Base-by-base conservation (phyloP, 2,329 filamentous ascomycete genomes). In the Fusarium praegraminearum region DNA sequence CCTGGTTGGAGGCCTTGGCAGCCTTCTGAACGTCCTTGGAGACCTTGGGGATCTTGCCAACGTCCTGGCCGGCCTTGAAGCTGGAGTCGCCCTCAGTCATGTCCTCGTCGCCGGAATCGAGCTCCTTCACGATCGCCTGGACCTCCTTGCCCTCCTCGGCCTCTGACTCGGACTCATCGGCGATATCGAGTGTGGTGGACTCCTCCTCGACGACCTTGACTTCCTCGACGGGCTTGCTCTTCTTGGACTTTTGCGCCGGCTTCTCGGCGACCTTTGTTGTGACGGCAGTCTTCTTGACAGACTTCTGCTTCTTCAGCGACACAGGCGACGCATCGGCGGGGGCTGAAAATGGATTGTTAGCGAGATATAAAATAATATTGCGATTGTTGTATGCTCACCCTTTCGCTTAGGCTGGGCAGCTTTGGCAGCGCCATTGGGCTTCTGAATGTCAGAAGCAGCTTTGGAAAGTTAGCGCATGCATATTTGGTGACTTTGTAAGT, bases 31-130 rank as follows among this genome's bases (percentile, higher is more conserved):
- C 71, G 49, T 83, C 81, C 70, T 82, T 82, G 62, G 84, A 80
- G 22, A 82, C 75, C 67, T 84, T 79, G 56, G 86, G 86, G 38
- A 85, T 81, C 75, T 84, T 84, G 75, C 84, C 84, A 11, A 86
- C 81, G 44, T 84, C 82, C 70, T 85, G 83, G 18, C 83, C 84
- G n/a, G 81, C 71, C 73, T 85, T 80, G 76, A 82, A 85, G 54
- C 76, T 73, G 32, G 74, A 74, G 45, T 77, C 76, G 32, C 73
- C 76, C 57, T 81, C 77, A 8, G 75, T 77, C 20, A 75, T 75
- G 36, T 83, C 80, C 30, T 82, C 82, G 30, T 84, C 82, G 68
- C 80, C 82, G 46, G 83, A 82, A 55, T 85, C 81, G 11, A 85
- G 69, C 57, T 80, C 76, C 30, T 80, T 78, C 12, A 83, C 84